Evolutionary conservation across 202 grass and related monocot species (phyloP).

Genomic region (Panicum virgatum): DNA sequence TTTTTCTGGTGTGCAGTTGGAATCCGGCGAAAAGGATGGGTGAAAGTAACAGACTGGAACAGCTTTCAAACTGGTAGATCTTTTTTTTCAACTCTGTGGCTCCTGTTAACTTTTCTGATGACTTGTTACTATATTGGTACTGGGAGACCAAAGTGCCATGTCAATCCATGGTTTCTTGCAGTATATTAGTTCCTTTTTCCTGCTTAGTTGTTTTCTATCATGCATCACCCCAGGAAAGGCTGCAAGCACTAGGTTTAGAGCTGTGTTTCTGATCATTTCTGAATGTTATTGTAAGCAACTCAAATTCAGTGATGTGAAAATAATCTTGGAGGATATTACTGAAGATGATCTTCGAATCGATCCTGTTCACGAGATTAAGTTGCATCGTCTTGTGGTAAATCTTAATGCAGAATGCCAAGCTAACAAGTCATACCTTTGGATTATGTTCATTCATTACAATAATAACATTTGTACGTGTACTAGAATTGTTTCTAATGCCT

Average conservation of each 20-base stretch:
- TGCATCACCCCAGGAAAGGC: background rate
- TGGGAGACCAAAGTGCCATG: background rate
- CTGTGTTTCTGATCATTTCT: conserved; percentile 5
- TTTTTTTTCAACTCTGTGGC: background rate
- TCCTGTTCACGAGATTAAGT: background rate
- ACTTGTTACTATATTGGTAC: background rate
- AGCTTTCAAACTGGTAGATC: conserved; percentile 69
- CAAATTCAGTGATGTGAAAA: background rate
- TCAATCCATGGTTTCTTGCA: background rate
- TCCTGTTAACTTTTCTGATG: conserved; percentile 11
- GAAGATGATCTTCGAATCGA: background rate
- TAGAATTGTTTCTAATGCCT: background rate
- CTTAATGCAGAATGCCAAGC: conserved; percentile 12
- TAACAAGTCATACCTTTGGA: background rate
- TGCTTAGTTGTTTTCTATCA: conserved; percentile 6
- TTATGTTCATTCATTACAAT: background rate
- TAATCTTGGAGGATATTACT: background rate
- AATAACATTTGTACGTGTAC: background rate
- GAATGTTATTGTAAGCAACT: conserved; percentile 1
- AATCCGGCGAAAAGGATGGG: conserved; percentile 74
- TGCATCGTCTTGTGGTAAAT: background rate
- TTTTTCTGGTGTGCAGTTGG: conserved; percentile 52
- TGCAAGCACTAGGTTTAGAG: background rate
- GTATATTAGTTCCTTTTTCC: background rate
- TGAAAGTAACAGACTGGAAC: conserved; percentile 80